These are phyloP conservation scores for Pseudogymnoascus sp. DNA, from an alignment of 2,329 filamentous ascomycete genomes.

Conservation along the genomic window DNA sequence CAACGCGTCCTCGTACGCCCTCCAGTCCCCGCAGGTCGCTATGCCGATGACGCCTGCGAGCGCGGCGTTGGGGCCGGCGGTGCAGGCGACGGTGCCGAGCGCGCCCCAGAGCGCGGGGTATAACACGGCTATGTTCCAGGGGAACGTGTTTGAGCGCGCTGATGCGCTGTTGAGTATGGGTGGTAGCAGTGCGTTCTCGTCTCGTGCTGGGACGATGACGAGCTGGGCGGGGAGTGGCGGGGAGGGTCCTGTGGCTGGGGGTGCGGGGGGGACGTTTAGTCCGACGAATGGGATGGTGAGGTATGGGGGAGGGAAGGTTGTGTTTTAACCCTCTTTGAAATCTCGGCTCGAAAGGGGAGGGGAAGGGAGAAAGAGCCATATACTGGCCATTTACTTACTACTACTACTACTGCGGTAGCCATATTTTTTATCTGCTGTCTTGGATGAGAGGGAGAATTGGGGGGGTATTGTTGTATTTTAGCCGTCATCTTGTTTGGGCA, in stretches of 20 bases:
- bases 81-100: slow-evolving; percentile 78
- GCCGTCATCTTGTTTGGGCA: background rate
- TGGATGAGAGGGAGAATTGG: background rate
- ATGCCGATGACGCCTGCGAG: slow-evolving; percentile 83
- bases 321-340: background rate
- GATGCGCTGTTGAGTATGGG: slow-evolving; percentile 24
- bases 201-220: slow-evolving; percentile 27
- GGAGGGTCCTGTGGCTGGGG: background rate
- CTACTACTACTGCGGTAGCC: background rate
- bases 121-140: slow-evolving; percentile 21
- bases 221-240: background rate
- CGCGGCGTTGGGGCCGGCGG: slow-evolving; percentile 79
- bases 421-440: slow-evolving; percentile 1
- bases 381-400: slow-evolving; percentile 1
- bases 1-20: slow-evolving; percentile 13
- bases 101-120: slow-evolving; percentile 40
- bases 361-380: background rate
- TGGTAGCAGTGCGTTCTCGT: slow-evolving; percentile 17
- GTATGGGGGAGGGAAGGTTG: background rate
- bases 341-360: background rate
- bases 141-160: slow-evolving; percentile 26
- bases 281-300: background rate
- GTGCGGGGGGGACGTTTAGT: background rate
- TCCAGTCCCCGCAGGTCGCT: slow-evolving; percentile 38
- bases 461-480: background rate